These are phyloP conservation scores for Acer saccharum DNA, from an alignment of 345 rosid genomes.

Conservation along the genomic window DNA sequence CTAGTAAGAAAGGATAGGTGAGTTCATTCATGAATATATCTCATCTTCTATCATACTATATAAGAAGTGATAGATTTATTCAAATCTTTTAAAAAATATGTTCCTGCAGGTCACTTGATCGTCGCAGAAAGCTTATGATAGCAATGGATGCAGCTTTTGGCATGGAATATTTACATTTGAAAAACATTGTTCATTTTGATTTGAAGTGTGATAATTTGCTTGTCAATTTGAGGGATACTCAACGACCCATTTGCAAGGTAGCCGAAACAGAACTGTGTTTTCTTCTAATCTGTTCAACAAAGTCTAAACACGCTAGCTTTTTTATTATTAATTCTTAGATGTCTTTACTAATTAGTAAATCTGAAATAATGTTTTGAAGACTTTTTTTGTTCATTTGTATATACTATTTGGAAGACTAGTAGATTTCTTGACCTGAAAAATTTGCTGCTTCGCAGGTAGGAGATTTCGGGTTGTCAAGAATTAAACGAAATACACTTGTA, in stretches of 20 bases:
- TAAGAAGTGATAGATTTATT: constrained; percentile 23
- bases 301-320: background rate
- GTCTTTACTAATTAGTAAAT: background rate
- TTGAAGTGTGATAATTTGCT: constrained; percentile 94
- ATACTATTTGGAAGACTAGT: background rate
- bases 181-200: constrained; percentile 89
- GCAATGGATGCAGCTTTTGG: constrained; percentile 94
- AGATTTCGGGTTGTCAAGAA: constrained; percentile 93
- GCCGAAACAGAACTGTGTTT: background rate
- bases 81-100: constrained; percentile 5
- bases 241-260: constrained; percentile 93
- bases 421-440: background rate
- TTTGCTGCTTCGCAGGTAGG: constrained; percentile 60
- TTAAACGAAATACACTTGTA: constrained; percentile 83
- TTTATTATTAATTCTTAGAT: background rate
- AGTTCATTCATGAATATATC: background rate
- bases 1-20: constrained; percentile 72
- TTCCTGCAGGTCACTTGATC: constrained; percentile 68
- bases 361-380: background rate
- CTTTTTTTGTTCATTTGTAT: background rate
- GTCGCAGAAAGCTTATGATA: constrained; percentile 70
- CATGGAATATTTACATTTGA: constrained; percentile 91
- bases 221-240: constrained; percentile 87
- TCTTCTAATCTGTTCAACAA: background rate
- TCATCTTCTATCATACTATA: background rate